phyloP scores from a whole-genome alignment of 129 eudicot species.

The Flaveria brownii region DNA sequence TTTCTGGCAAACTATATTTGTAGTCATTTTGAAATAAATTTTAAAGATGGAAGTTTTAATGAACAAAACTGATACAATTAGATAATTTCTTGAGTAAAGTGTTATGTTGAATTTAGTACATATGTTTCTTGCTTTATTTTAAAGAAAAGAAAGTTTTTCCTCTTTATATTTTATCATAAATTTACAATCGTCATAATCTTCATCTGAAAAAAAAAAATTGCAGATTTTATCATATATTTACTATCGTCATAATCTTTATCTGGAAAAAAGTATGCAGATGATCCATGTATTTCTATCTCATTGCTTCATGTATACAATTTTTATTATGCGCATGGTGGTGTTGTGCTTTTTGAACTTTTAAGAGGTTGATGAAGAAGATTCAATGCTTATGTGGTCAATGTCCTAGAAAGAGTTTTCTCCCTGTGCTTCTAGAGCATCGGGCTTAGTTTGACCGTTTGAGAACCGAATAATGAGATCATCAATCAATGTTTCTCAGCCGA shows the following conservation, averaged over 20 bases:
- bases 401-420: neutral
- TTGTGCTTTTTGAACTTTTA: neutral
- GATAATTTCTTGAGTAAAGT: conserved; percentile 62
- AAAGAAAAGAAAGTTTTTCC: conserved; percentile 85
- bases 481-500: no score
- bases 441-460: neutral
- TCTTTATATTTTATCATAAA: conserved; percentile 39
- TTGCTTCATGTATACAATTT: conserved; percentile 17
- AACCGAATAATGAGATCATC: no score
- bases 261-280: neutral
- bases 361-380: neutral
- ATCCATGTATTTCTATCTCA: neutral
- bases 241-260: neutral
- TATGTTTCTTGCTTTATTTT: conserved; percentile 67
- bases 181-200: no score
- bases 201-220: no score
- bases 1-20: conserved; percentile 78
- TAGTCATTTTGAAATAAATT: conserved; percentile 97
- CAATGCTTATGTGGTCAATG: neutral
- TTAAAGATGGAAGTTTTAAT: conserved; percentile 56
- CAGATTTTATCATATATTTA: neutral
- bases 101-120: conserved; percentile 52
- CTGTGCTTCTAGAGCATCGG: no score
- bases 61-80: conserved; percentile 65
- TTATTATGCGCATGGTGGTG: neutral